Conservation (phyloP, 2,329 filamentous ascomycete species). For the Nannizziopsis arthrosporioides region DNA sequence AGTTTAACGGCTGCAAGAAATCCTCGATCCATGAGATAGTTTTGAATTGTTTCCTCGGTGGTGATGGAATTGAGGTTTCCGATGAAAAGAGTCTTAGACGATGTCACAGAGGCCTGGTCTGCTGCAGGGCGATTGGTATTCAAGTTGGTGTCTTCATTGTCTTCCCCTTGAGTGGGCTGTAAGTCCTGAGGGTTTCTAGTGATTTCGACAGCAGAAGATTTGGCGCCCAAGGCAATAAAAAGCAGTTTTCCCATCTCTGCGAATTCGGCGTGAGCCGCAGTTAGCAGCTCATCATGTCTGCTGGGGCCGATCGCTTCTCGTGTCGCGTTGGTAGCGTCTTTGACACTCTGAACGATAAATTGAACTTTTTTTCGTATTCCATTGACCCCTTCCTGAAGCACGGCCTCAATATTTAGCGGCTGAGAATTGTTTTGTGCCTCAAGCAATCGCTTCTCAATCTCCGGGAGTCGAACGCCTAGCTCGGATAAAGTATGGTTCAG, state of each 20-base stretch:
- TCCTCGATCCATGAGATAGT: constrained; percentile 29
- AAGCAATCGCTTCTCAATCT: constrained; percentile 28
- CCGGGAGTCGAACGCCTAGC: constrained; percentile 27
- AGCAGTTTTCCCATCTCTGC: constrained; percentile 30
- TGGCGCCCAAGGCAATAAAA: constrained; percentile 27
- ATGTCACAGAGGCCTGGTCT: background rate
- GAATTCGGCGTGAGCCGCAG: constrained; percentile 30
- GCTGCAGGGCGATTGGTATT: no score
- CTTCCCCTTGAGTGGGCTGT: no score
- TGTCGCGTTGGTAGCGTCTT: constrained; percentile 28
- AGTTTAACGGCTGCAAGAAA: constrained; percentile 29
- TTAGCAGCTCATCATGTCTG: constrained; percentile 27
- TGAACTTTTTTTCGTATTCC: constrained; percentile 30
- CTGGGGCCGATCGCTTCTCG: constrained; percentile 27
- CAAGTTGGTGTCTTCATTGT: no score
- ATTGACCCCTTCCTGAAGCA: constrained; percentile 27
- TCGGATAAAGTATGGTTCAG: constrained; percentile 29
- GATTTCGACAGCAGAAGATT: background rate
- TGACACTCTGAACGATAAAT: constrained; percentile 26
- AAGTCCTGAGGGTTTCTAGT: no score
- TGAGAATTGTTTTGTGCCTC: constrained; percentile 25
- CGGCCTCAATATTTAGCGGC: constrained; percentile 27
- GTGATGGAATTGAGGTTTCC: constrained; percentile 32
- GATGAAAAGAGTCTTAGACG: constrained; percentile 26
- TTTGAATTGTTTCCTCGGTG: constrained; percentile 25